Evolutionary conservation across 2,329 filamentous ascomycete genomes (phyloP).

Genomic region (Phyllosticta paracitricarpa): DNA sequence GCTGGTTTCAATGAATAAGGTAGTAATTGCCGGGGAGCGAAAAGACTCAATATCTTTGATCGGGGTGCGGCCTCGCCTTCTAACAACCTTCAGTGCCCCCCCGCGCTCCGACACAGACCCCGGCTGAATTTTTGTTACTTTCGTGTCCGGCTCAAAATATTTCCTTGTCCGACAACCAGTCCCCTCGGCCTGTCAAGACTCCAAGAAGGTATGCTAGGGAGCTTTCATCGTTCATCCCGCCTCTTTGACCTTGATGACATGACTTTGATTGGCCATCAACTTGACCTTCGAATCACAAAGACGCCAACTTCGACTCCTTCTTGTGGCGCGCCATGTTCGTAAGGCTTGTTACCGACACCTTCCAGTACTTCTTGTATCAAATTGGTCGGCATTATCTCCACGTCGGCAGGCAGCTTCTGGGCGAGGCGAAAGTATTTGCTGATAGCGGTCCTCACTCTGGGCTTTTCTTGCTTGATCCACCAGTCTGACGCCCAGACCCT

Average conservation of each 20-base stretch:
- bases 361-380: constrained; percentile 51
- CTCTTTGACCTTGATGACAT: background rate
- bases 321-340: constrained; percentile 35
- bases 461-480: constrained; percentile 56
- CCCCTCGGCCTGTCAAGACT: background rate
- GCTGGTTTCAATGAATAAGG: background rate
- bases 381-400: constrained; percentile 43
- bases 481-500: constrained; percentile 49
- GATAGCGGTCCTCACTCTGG: constrained; percentile 44
- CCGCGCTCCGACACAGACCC: background rate
- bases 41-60: background rate
- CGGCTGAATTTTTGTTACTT: background rate
- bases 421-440: constrained; percentile 35
- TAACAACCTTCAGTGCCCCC: background rate
- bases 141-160: background rate
- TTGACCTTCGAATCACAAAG: constrained; percentile 30
- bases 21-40: background rate
- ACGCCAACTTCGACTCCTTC: constrained; percentile 39
- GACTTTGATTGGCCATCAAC: background rate
- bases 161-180: background rate
- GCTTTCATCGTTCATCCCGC: background rate
- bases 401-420: constrained; percentile 30
- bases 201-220: background rate
- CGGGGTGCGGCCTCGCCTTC: background rate
- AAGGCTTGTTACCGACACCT: constrained; percentile 44